Percentiles rank a stretch among this genome's conserved stretches.
Evolutionary conservation across 345 rosid species (phyloP).

Genomic region (Dipteronia sinensis): DNA sequence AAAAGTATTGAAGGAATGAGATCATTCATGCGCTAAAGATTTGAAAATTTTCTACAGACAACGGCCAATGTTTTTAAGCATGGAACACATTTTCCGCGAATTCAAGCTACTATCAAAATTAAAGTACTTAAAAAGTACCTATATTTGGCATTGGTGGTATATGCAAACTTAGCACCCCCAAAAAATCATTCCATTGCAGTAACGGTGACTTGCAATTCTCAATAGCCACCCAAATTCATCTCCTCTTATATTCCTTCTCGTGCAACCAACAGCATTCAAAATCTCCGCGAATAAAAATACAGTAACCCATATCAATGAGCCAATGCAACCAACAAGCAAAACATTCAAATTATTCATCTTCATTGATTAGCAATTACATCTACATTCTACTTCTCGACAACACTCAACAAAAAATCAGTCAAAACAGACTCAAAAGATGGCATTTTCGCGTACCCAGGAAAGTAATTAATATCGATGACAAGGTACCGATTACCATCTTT

Average conservation of each 20-base stretch:
- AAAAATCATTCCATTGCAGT: background rate
- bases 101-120: background rate
- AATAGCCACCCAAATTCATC: background rate
- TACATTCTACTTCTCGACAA: constrained; percentile 33
- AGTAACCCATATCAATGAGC: background rate
- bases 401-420: constrained; percentile 50
- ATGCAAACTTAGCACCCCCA: background rate
- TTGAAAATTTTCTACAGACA: background rate
- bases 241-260: background rate
- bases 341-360: background rate
- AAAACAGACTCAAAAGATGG: constrained; percentile 54
- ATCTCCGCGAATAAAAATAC: background rate
- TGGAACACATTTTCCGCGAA: background rate
- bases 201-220: background rate
- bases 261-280: background rate
- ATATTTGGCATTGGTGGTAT: background rate
- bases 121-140: background rate
- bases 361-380: background rate
- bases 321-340: background rate
- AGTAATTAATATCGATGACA: constrained; percentile 68
- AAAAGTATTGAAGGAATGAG: background rate
- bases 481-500: constrained; percentile 46
- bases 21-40: background rate
- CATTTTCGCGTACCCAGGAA: constrained; percentile 71
- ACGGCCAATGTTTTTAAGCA: background rate